Percentiles rank a stretch among this genome's conserved stretches.
Conservation (phyloP, 371 early-diverging fungal genomes). For the Fennellomyces sp. region DNA sequence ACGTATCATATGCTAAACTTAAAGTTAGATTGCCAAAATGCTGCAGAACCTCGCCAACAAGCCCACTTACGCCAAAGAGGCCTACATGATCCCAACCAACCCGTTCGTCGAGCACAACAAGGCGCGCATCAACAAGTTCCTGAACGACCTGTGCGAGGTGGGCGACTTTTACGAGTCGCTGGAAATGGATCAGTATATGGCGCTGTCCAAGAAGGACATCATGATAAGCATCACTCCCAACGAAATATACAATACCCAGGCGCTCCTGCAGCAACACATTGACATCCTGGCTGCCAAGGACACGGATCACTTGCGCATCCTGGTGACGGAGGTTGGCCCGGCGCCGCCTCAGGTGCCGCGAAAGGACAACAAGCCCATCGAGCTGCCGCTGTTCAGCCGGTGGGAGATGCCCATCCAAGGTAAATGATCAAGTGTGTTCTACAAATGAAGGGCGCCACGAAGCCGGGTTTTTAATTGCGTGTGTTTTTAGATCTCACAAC, state of each 20-base stretch:
- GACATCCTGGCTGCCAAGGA: slow-evolving; percentile 80
- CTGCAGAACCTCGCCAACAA: slow-evolving; percentile 94
- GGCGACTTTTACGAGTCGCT: slow-evolving; percentile 93
- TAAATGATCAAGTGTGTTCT: no score
- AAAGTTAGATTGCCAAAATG: slow-evolving; percentile 91
- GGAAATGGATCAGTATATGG: slow-evolving; percentile 98
- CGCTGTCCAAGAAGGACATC: slow-evolving; percentile 90
- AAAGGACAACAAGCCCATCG: slow-evolving; percentile 83
- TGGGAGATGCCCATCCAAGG: slow-evolving; percentile 94
- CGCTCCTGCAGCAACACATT: slow-evolving; percentile 81
- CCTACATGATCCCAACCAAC: slow-evolving; percentile 88
- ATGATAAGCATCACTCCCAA: slow-evolving; percentile 88
- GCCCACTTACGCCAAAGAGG: slow-evolving; percentile 89
- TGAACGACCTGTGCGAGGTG: slow-evolving; percentile 92
- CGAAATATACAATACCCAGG: slow-evolving; percentile 91
- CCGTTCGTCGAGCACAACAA: slow-evolving; percentile 91
- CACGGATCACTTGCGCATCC: slow-evolving; percentile 78
- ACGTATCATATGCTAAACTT: no score
- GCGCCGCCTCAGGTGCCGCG: slow-evolving; percentile 82
- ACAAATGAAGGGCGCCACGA: no score
- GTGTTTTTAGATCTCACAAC: slow-evolving; percentile 56
- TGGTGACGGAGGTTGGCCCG: slow-evolving; percentile 78
- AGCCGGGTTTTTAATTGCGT: no score
- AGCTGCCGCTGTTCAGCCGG: slow-evolving; percentile 83
- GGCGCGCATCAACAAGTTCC: slow-evolving; percentile 81